A percentile compares a stretch with the other conserved stretches of the same genome.
Evolutionary conservation across 2,329 filamentous ascomycete genomes (phyloP).

Genomic region (Zymoseptoria crescenta): DNA sequence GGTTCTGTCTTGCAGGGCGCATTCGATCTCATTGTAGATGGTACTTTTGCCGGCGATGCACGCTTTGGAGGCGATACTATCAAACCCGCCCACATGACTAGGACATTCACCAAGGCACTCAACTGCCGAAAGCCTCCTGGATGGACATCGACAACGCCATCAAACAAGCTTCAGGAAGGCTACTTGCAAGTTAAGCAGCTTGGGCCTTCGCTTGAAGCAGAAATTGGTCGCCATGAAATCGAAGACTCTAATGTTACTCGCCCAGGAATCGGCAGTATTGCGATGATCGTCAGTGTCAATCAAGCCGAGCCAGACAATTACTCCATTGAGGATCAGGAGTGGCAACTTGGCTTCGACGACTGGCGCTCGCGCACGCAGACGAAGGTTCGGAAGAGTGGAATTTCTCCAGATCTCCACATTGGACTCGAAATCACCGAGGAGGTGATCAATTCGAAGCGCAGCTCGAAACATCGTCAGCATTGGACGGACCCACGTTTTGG

Average conservation of each 20-base stretch:
- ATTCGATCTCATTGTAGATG: slow-evolving; percentile 34
- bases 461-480: slow-evolving; percentile 13
- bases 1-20: slow-evolving; percentile 27
- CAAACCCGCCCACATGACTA: slow-evolving; percentile 5
- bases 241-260: neutral
- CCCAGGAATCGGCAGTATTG: slow-evolving; percentile 6
- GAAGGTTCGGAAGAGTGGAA: slow-evolving; percentile 14
- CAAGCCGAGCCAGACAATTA: slow-evolving; percentile 11
- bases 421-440: slow-evolving; percentile 9
- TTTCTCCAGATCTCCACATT: slow-evolving; percentile 18
- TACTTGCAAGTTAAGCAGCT: slow-evolving; percentile 14
- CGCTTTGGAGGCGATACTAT: slow-evolving; percentile 15
- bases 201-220: neutral
- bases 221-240: neutral
- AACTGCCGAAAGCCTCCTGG: slow-evolving; percentile 7
- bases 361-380: slow-evolving; percentile 10
- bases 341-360: slow-evolving; percentile 10
- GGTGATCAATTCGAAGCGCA: slow-evolving; percentile 6
- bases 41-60: slow-evolving; percentile 24
- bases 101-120: slow-evolving; percentile 11
- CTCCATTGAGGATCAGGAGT: slow-evolving; percentile 7
- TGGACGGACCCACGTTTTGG: slow-evolving; percentile 26
- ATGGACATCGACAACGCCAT: slow-evolving; percentile 7
- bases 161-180: slow-evolving; percentile 17
- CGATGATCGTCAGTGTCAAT: slow-evolving; percentile 6